Evolutionary conservation across 163 green algal species (phyloP), one percentile per base, ranked within the genome.

Genomic region (Chloromonas sp.): DNA sequence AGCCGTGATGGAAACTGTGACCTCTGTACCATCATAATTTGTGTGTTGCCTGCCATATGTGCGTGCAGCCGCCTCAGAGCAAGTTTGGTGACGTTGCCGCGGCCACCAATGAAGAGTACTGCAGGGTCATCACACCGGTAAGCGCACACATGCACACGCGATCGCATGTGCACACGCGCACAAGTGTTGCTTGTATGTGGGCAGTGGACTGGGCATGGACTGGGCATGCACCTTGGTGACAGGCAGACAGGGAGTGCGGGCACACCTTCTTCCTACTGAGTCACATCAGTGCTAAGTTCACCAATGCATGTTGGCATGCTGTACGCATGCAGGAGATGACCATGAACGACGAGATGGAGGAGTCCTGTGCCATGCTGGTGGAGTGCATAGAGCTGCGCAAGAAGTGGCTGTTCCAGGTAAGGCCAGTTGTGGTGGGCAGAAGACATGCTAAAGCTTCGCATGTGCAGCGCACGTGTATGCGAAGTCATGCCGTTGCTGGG

Each of bases 321-420:
- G 36, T 36, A 36, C 36, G 36, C 11, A 3, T 78, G 66, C 81
- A 84, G 81, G 92, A 94, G 85, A 90, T 82, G 14, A 60, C 89
- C 71, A 89, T 94, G 83, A 94, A 87, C 15, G 90, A 95, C 60
- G 92, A 95, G 87, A 88, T 88, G 59, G 90, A 95, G 89, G 90
- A 91, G 74, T 87, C 93, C 76, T 94, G 91, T 83, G 84, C 85
- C 14, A 92, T 92, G 89, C 87, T 96, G 60, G 83, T 94, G 62
- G 92, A 95, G 88, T 91, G 87, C 81, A 82, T 95, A 79, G 87
- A 93, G 83, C 74, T 95, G 83, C 83, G 92, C 82, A 89, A 92
- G 60, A 94, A 94, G 85, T 97, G 94, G 94, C 91, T 96, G 36
- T 97, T 95, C 87, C 89, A 83, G 86, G 89, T 85, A 58, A 13